phyloP scores from a whole-genome alignment of 2,329 filamentous ascomycete species.

The Elsinoe fawcettii region DNA sequence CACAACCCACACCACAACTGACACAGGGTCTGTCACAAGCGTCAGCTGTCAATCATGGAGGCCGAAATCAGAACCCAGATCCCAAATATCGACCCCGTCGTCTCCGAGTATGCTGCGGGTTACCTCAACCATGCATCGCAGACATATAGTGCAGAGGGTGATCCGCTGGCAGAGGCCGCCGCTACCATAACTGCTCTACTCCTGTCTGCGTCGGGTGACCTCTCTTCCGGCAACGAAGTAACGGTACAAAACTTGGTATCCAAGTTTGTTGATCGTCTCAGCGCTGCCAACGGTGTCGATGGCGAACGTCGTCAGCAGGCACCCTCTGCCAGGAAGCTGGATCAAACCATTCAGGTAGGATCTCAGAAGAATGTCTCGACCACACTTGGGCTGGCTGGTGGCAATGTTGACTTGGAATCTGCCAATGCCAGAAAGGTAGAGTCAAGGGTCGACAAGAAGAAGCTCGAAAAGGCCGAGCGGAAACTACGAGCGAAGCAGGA shows the following conservation, averaged over 20 bases:
- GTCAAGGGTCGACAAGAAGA: conserved; percentile 96
- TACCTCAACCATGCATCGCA: conserved; percentile 92
- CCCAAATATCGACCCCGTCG: conserved; percentile 31
- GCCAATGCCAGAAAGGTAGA: conserved; percentile 90
- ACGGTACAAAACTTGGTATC: conserved; percentile 76
- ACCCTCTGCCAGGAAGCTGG: conserved; percentile 72
- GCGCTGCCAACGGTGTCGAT: conserved; percentile 60
- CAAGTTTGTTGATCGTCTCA: conserved; percentile 81
- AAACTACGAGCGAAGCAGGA: conserved; percentile 98
- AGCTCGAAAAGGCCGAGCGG: conserved; percentile 94
- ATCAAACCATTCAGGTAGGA: conserved; percentile 91
- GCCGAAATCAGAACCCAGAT: conserved; percentile 31
- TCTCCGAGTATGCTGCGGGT: conserved; percentile 52
- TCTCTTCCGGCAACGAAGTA: conserved; percentile 61
- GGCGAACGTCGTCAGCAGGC: conserved; percentile 62
- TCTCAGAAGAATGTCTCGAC: conserved; percentile 94
- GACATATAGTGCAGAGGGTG: conserved; percentile 65
- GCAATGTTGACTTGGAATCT: conserved; percentile 83
- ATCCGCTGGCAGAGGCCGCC: conserved; percentile 79
- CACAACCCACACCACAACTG: conserved; percentile 12
- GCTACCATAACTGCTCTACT: conserved; percentile 78
- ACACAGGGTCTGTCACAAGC: neutral
- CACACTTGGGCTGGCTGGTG: conserved; percentile 78
- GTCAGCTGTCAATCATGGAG: conserved; percentile 25
- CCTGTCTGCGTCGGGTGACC: conserved; percentile 83